A percentile compares a stretch with the other conserved stretches of the same genome.
These are phyloP conservation scores for Blastocystis sp. DNA, from an alignment of 352 stramenopile species.

Conservation along the genomic window DNA sequence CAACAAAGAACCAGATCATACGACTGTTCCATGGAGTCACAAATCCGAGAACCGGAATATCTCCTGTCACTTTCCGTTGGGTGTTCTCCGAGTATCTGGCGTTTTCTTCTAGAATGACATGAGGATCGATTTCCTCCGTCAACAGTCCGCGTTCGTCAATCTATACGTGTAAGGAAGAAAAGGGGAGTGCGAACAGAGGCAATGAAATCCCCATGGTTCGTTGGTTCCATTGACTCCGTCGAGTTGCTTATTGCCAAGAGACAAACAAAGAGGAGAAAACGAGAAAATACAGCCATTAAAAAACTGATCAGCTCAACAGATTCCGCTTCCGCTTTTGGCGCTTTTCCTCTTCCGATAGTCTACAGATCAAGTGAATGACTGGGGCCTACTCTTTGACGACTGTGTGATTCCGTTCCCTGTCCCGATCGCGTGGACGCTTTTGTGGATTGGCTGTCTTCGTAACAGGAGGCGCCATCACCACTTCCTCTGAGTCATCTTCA, in stretches of 20 bases:
- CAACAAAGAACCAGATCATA: background rate
- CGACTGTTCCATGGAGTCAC: constrained; percentile 53
- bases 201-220: too few species aligned
- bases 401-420: background rate
- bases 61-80: background rate
- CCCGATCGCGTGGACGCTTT: background rate
- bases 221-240: too few species aligned
- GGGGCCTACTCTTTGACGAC: background rate
- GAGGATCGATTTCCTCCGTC: background rate
- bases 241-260: background rate
- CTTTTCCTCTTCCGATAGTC: background rate
- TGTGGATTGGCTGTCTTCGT: background rate
- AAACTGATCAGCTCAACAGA: background rate
- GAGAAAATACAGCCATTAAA: background rate
- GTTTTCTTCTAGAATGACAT: constrained; percentile 34
- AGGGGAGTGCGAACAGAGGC: background rate
- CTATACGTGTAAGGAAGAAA: background rate
- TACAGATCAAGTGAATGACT: background rate
- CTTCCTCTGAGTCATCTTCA: background rate
- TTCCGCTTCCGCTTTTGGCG: background rate
- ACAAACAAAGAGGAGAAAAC: background rate
- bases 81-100: background rate
- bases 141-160: constrained; percentile 26
- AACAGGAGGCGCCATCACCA: background rate
- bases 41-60: constrained; percentile 46